Base-by-base conservation (phyloP, 1,284 basidiomycete species). In the Rhodotorula sp. region DNA sequence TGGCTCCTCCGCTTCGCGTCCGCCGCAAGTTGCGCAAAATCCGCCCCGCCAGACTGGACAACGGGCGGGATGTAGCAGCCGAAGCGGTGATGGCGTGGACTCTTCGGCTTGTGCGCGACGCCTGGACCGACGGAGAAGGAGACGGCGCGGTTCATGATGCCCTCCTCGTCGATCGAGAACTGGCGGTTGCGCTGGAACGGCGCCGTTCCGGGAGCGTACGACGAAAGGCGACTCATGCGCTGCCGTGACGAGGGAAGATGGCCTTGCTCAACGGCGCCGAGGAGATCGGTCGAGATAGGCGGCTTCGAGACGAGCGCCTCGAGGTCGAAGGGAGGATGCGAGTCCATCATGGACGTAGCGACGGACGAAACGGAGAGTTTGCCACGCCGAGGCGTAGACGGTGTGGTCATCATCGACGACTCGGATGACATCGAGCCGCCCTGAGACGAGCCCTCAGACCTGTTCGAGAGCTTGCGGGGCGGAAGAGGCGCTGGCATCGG, bases 81-180 rank as follows among this genome's bases (percentile, higher is more conserved):
- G 36, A 64, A 64, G 29, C 55, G 55, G 29, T 64, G 62, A 29
- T 64, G 55, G 27, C 36, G 29, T 22, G 53, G 59, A 36, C 47
- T 55, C 64, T 56, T 66, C 11, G 59, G 53, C 34, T 34, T 47
- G 13, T 36, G 29, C 0, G 51, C 49, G 44, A 54, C 34, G 51
- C 64, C 52, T 11, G n/a, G 47, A 8, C 34, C 52, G 27, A 61
- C 58, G 1, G 59, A 55, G 46, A 66, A 55, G 9, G 34, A 32
- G 2, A 47, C 53, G 2, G 64, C 46, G 49, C 59, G 59, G 17
- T 22, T 55, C 53, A 56, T 34, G 59, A 60, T 51, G 27, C 53
- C 52, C 20, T 53, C 61, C 27, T 66, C 64, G 27, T 70, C 68
- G 52, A 70, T 66, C 51, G 68, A 70, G 64, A 70, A 66, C 49